A percentile compares a stretch with the other conserved stretches of the same genome.
phyloP scores from a whole-genome alignment of 208 protist species.

The Trypanosoma cruzi region DNA sequence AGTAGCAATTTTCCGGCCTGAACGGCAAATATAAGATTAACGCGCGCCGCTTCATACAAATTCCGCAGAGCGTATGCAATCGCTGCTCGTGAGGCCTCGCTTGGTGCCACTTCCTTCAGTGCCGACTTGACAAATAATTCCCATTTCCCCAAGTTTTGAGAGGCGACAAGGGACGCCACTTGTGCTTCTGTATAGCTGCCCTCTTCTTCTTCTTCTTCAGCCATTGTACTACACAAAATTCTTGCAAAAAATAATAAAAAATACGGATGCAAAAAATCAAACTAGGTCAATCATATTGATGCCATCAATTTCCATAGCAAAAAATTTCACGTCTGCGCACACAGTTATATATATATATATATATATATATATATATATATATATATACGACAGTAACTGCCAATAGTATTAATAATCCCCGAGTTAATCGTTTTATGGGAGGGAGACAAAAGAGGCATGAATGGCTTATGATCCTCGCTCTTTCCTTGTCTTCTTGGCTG shows the following conservation, averaged over 20 bases:
- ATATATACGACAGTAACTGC: neutral
- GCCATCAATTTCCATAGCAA: neutral
- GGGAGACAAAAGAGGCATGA: neutral
- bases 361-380: no score
- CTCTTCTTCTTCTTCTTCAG: constrained; percentile 8
- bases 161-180: constrained; percentile 10
- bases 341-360: neutral
- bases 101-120: constrained; percentile 1
- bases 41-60: neutral
- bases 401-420: constrained; percentile 3
- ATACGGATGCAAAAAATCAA: neutral
- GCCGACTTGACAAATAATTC: constrained; percentile 5
- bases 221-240: neutral
- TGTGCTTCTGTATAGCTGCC: neutral
- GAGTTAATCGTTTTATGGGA: constrained; percentile 5
- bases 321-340: no score
- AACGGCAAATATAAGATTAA: constrained; percentile 4
- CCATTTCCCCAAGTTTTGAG: constrained; percentile 15
- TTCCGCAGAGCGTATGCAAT: neutral
- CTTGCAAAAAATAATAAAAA: neutral
- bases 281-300: neutral
- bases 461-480: neutral
- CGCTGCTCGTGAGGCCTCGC: neutral
- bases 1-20: constrained; percentile 10
- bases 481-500: constrained; percentile 27